Percentiles rank a stretch among this genome's conserved stretches.
Evolutionary conservation across 208 protist species (phyloP).

Genomic region (Porcisia hertigi): DNA sequence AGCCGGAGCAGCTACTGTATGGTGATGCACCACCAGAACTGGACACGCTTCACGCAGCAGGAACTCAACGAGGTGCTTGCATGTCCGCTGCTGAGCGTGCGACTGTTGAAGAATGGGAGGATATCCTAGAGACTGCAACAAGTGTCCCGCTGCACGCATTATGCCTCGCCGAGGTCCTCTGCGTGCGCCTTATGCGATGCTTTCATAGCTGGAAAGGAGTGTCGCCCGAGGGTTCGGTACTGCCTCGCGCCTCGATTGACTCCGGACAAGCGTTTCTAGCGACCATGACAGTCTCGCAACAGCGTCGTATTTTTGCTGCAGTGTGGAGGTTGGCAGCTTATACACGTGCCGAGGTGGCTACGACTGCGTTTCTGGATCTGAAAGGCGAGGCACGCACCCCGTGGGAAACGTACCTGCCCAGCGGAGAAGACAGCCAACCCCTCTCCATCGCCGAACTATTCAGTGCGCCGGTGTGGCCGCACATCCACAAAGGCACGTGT

Average conservation of each 20-base stretch:
- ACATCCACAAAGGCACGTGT: background rate
- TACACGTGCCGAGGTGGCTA: conserved; percentile 8
- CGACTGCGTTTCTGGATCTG: conserved; percentile 6
- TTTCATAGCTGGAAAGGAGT: background rate
- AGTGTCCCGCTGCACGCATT: conserved; percentile 10
- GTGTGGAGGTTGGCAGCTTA: conserved; percentile 1
- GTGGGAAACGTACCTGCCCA: background rate
- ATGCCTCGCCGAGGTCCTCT: conserved; percentile 20
- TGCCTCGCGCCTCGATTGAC: background rate
- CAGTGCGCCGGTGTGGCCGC: background rate
- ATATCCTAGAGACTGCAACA: conserved; percentile 7
- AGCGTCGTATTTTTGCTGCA: conserved; percentile 8
- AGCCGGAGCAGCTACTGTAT: background rate
- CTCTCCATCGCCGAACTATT: background rate
- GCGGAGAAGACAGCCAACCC: background rate
- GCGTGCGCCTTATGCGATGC: conserved; percentile 10
- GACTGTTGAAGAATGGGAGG: conserved; percentile 9
- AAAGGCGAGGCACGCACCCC: background rate
- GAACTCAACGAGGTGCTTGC: background rate
- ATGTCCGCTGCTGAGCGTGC: background rate
- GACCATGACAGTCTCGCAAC: background rate
- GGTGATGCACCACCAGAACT: background rate
- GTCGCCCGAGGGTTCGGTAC: background rate
- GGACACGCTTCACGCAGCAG: background rate
- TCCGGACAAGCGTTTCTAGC: background rate